Percentiles rank a stretch among this genome's conserved stretches.
Conservation (phyloP, 164 flowering plant species). For the Macadamia tetraphylla region DNA sequence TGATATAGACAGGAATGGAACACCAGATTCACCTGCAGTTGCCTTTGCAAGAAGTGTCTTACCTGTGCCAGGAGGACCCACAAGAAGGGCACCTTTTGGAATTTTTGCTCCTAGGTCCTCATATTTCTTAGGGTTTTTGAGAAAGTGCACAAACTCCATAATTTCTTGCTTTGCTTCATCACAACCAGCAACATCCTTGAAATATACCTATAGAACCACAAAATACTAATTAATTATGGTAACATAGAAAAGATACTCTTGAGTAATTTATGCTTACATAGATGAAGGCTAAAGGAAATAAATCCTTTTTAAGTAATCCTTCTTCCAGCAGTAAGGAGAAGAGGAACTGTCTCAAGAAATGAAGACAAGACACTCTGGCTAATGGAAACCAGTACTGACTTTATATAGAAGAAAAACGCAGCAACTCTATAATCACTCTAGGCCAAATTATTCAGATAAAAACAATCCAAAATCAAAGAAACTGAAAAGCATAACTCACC, state of each 20-base stretch:
- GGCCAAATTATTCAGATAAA: not conserved
- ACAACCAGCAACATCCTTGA: slow-evolving; percentile 94
- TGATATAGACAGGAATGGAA: slow-evolving; percentile 79
- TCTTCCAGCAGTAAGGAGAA: not conserved
- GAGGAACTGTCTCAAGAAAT: not conserved
- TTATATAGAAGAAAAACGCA: not conserved
- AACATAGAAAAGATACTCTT: not conserved
- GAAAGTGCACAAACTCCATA: slow-evolving; percentile 94
- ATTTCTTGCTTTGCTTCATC: slow-evolving; percentile 97
- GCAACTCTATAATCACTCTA: not conserved
- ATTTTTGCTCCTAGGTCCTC: slow-evolving; percentile 87
- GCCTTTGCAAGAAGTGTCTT: slow-evolving; percentile 95
- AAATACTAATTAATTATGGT: not conserved
- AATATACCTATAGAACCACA: slow-evolving; percentile 48
- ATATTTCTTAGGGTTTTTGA: slow-evolving; percentile 85
- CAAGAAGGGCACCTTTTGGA: slow-evolving; percentile 91
- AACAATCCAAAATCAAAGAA: slow-evolving; percentile 2
- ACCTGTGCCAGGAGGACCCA: slow-evolving; percentile 95
- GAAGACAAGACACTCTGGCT: not conserved
- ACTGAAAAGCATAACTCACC: slow-evolving; percentile 38
- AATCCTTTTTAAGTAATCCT: not conserved
- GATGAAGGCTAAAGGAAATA: not conserved
- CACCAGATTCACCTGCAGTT: slow-evolving; percentile 88
- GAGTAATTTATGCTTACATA: not conserved
- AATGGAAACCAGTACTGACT: not conserved